These are phyloP conservation scores for Pseudopyricularia javanii DNA, from an alignment of 2,329 filamentous ascomycete genomes.

Conservation along the genomic window DNA sequence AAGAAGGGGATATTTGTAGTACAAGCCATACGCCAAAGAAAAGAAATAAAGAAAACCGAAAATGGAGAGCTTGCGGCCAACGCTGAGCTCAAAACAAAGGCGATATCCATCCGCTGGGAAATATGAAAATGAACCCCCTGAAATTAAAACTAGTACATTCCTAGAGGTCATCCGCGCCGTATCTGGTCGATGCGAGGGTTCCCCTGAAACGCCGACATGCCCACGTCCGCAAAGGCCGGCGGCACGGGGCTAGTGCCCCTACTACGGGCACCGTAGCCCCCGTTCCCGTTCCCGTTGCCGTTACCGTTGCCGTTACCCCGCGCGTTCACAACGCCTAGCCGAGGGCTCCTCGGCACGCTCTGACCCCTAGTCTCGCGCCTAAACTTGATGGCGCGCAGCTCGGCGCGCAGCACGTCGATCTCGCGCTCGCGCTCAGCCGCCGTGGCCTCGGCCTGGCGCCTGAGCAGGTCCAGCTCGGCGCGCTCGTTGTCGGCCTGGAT, in stretches of 20 bases:
- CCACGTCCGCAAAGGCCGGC: background rate
- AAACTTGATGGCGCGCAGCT: conserved; percentile 32
- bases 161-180: background rate
- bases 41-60: no score
- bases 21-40: no score
- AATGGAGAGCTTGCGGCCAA: no score
- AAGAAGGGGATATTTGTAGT: no score
- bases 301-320: conserved; percentile 16
- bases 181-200: background rate
- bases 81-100: background rate
- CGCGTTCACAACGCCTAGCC: conserved; percentile 40
- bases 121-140: no score
- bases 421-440: conserved; percentile 39
- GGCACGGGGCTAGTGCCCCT: background rate
- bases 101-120: background rate
- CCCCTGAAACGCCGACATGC: background rate
- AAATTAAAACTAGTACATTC: no score
- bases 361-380: conserved; percentile 42
- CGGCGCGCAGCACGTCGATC: conserved; percentile 32
- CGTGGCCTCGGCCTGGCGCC: conserved; percentile 24
- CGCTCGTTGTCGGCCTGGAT: conserved; percentile 21
- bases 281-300: no score
- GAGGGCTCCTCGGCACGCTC: conserved; percentile 47
- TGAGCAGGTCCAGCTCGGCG: conserved; percentile 19
- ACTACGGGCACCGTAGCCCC: conserved; percentile 3